Base-by-base conservation (phyloP, 2,329 filamentous ascomycete species). In the Botrytis hyacinthi region DNA sequence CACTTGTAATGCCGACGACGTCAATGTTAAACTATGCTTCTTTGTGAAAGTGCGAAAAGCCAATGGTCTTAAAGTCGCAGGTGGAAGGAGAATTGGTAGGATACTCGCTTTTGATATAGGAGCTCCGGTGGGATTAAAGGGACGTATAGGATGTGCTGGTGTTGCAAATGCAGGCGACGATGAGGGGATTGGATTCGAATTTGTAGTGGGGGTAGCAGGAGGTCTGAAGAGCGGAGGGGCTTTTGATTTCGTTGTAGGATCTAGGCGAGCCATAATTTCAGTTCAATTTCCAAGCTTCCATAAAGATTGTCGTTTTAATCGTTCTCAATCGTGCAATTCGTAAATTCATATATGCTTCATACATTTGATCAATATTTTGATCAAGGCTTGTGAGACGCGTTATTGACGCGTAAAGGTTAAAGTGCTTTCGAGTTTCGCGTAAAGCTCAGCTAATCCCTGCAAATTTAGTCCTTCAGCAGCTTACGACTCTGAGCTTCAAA, bases 31-130 rank as follows among this genome's bases (percentile, higher is more conserved):
- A 78, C 95, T 97, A 83, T 99, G 94, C 81, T 98, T 99, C 83
- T 98, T 98, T 2, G 96, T 99, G 77, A 99, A 97, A 0, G 93
- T 97, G 65, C 96, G 90, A 80, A 99, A 98, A 14, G 96, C 97
- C 32, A 98, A 87, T 3, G 96, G 95, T 75, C 97, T 88, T 59
- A 99, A 85, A 0, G 93, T 97, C 16, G 94, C 90, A 0, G 95
- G 93, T 5, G 95, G 95, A 7, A 99, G 90, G 51, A 97, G 87
- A 73, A 99, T 96, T 6, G 96, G 94, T 1, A 99, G 86, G 66
- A 98, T 92, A 10, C 80, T 79, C 75, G 80, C 80, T 76, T 79
- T 81, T 51, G 74, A 67, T 35, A 60, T 16, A n/a, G 77, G 72
- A 37, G 75, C 66, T 66, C 74, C 73, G 57, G 73, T 74, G 26